A percentile compares a stretch with the other conserved stretches of the same genome.
Evolutionary conservation across 441 rosid genomes (phyloP).

Genomic region (Kokia cookei): DNA sequence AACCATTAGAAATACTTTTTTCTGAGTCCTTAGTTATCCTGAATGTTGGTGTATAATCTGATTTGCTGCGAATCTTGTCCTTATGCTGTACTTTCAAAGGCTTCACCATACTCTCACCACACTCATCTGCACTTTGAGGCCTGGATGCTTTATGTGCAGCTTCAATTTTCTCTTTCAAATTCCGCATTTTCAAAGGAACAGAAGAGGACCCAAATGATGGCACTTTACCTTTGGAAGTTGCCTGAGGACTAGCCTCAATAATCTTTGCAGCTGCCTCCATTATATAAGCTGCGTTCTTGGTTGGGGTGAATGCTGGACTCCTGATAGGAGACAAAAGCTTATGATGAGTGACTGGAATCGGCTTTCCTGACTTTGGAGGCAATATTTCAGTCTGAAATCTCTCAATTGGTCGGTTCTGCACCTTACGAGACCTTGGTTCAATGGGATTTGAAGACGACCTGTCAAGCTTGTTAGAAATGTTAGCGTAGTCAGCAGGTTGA

Average conservation of each 20-base stretch:
- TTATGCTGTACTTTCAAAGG: conserved; percentile 28
- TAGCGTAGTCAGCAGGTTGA: conserved; percentile 26
- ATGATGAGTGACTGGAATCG: conserved; percentile 57
- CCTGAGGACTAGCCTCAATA: conserved; percentile 56
- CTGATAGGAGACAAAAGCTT: conserved; percentile 78
- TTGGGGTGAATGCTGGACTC: conserved; percentile 48
- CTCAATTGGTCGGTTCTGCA: conserved; percentile 43
- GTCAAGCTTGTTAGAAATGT: conserved; percentile 31
- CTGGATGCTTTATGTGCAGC: conserved; percentile 39
- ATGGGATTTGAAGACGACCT: conserved; percentile 31
- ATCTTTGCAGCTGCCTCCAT: conserved; percentile 81
- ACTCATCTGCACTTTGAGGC: conserved; percentile 30
- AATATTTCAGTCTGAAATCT: conserved; percentile 73
- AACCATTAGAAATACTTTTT: conserved; percentile 28
- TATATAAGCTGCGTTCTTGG: conserved; percentile 53
- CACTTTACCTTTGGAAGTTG: conserved; percentile 26
- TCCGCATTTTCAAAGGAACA: conserved; percentile 64
- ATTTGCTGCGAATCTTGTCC: conserved; percentile 19
- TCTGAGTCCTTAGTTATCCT: conserved; percentile 19
- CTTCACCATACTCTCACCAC: conserved; percentile 16
- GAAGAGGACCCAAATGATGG: conserved; percentile 43
- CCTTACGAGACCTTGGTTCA: conserved; percentile 40
- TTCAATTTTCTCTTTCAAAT: conserved; percentile 79
- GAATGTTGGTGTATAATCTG: conserved; percentile 17
- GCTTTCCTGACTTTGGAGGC: conserved; percentile 79